Conservation (phyloP, 2,329 filamentous ascomycete genomes). For the Aureobasidium melanogenum region DNA sequence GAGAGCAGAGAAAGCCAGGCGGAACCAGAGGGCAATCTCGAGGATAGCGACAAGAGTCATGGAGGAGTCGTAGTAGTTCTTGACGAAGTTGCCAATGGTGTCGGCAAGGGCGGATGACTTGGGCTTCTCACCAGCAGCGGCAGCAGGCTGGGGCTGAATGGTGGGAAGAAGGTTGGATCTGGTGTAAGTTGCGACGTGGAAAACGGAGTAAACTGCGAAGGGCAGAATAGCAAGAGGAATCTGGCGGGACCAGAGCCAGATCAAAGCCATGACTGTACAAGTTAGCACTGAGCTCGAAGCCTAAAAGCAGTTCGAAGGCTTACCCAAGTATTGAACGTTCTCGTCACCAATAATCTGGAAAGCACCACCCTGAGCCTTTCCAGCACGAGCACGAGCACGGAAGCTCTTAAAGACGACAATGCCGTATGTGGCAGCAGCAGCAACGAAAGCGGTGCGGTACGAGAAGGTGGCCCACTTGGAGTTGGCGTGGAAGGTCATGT, state of each 20-base stretch:
- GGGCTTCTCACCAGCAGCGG: constrained; percentile 49
- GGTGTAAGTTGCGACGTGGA: constrained; percentile 96
- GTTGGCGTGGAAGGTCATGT: constrained; percentile 81
- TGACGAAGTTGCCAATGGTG: constrained; percentile 84
- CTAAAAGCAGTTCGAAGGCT: constrained; percentile 29
- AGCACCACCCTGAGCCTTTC: constrained; percentile 51
- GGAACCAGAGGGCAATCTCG: constrained; percentile 80
- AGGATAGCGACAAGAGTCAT: constrained; percentile 88
- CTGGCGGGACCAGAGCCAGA: constrained; percentile 90
- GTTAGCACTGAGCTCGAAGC: constrained; percentile 15
- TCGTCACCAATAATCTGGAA: constrained; percentile 71
- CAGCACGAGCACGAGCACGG: constrained; percentile 71
- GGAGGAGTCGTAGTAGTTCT: constrained; percentile 93
- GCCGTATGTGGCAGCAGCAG: constrained; percentile 86
- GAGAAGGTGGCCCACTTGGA: constrained; percentile 67
- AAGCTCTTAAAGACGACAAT: constrained; percentile 99
- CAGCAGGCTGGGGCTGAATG: constrained; percentile 56
- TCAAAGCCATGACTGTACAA: constrained; percentile 70
- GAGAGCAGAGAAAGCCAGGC: constrained; percentile 69
- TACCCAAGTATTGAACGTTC: constrained; percentile 96
- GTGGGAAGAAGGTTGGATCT: constrained; percentile 89
- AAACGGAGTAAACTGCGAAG: constrained; percentile 93
- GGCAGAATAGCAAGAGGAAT: constrained; percentile 84
- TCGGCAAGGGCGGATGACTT: constrained; percentile 62
- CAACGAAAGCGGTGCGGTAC: constrained; percentile 84